Base-by-base conservation (phyloP, 164 flowering plant species). In the Chloranthus sessilifolius region DNA sequence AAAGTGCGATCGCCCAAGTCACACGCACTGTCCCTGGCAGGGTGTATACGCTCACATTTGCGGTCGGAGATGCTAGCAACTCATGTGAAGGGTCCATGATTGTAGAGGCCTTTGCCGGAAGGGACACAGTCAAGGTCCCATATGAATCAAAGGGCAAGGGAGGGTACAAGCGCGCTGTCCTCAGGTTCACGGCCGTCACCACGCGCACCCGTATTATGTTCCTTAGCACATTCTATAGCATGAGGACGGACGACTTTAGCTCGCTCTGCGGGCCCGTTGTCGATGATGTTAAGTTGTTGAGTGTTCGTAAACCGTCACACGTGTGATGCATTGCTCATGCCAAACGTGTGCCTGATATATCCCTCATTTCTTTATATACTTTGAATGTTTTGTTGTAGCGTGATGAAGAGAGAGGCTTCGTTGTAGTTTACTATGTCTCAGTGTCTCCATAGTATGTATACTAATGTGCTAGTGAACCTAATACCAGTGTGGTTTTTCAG, bases 261-360 rank as follows among this genome's bases (percentile, higher is more conserved):
- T 71, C 96, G 0, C 72, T 88, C 11, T 88, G 96, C 33, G 96
- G 96, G 0, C 96, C 96, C 0, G 84, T 82, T 1, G 11, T 88
- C 2, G 94, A 88, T 43, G 86, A 82, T 43, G 85, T 85, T 35
- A 75, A 51, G 64, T 40, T 87, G 51, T 36, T 86, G 5, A 68
- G 78, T 20, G 59, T 73, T 1, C 76, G 83, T 4, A 63, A 25
- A 5, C 58, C 47, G n/a, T 7, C 46, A 38, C 46, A 16, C 26
- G 20, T 17, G 14, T 11, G 20, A 26, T 14, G 48, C 2, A 26
- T 34, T n/a, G n/a, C n/a, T n/a, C n/a, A n/a, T n/a, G n/a, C n/a
- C n/a, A n/a, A 27, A 15, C 34, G 3, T 11, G 47, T 27, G 41
- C 11, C 22, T 33, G 44, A 34, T 4, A n/a, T 57, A 48, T 28